Percentiles rank a stretch among this genome's conserved stretches.
These are phyloP conservation scores for Jatropha curcas DNA, from an alignment of 345 rosid species.

Conservation along the genomic window DNA sequence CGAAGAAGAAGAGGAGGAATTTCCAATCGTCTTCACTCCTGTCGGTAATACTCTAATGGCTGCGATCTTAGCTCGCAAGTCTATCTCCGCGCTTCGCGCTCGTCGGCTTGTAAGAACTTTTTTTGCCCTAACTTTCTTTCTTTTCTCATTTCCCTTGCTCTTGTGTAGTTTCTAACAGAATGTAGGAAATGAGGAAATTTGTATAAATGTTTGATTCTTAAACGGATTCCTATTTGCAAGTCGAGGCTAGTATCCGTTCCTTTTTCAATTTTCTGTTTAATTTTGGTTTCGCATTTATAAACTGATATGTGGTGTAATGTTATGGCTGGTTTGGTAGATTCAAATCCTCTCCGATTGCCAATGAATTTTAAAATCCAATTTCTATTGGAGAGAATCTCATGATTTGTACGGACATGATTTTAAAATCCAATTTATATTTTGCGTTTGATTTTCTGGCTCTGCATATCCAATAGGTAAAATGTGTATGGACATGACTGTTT, in stretches of 20 bases:
- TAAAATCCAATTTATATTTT: too few relatives aligned
- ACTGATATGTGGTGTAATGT: neutral
- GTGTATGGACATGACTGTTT: too few relatives aligned
- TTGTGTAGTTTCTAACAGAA: neutral
- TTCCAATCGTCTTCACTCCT: neutral
- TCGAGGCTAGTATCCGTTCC: neutral
- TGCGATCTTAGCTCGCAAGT: slow-evolving; percentile 80
- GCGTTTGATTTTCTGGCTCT: too few relatives aligned
- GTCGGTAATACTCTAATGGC: slow-evolving; percentile 43
- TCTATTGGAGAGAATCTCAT: neutral
- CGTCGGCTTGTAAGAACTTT: slow-evolving; percentile 55
- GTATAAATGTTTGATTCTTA: neutral
- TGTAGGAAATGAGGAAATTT: neutral
- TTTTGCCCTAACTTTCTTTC: slow-evolving; percentile 12
- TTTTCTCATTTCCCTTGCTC: too few relatives aligned
- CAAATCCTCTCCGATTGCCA: neutral
- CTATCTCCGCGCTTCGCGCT: slow-evolving; percentile 60
- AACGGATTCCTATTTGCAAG: neutral
- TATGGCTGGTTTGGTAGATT: neutral
- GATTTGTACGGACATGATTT: too few relatives aligned
- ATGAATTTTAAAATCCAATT: neutral
- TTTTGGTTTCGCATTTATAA: slow-evolving; percentile 1
- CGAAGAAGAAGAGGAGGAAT: neutral
- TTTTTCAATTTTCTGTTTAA: neutral
- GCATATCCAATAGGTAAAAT: too few relatives aligned